Evolutionary conservation across 306 rosid genomes (phyloP).

Genomic region (Cicer cuneatum): DNA sequence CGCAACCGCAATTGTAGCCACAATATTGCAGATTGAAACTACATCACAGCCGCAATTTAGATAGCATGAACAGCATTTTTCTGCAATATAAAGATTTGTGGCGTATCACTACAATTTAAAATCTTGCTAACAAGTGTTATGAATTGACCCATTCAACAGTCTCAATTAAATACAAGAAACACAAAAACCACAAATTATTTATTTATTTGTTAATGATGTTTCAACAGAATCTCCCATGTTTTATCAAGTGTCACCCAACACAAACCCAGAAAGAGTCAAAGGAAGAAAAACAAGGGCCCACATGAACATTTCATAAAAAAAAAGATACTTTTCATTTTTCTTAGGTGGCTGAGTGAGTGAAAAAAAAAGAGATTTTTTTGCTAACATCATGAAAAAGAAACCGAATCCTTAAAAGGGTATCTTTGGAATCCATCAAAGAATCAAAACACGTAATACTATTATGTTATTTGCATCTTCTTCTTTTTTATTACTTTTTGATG

Average conservation of each 20-base stretch:
- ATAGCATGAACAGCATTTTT: too few relatives aligned
- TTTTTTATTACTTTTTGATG: not conserved
- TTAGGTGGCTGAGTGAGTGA: not conserved
- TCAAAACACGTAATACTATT: slow-evolving; percentile 6
- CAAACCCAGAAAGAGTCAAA: slow-evolving; percentile 28
- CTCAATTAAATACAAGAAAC: not conserved
- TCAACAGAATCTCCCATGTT: not conserved
- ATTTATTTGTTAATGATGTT: too few relatives aligned
- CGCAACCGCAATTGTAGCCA: too few relatives aligned
- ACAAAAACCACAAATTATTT: slow-evolving; percentile 1
- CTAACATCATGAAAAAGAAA: slow-evolving; percentile 28
- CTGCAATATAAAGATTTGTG: too few relatives aligned
- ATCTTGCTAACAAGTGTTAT: not conserved
- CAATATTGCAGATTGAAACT: too few relatives aligned
- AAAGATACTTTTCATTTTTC: not conserved
- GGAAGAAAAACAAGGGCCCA: slow-evolving; percentile 43
- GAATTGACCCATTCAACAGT: slow-evolving; percentile 26
- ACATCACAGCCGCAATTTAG: too few relatives aligned
- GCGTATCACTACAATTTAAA: too few relatives aligned
- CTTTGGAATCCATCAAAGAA: not conserved
- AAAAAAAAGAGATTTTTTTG: not conserved
- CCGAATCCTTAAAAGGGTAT: slow-evolving; percentile 43
- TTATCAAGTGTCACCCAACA: slow-evolving; percentile 16
- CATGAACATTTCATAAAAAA: slow-evolving; percentile 21
- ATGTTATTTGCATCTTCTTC: not conserved